Percentiles rank a stretch among this genome's conserved stretches.
These are phyloP conservation scores for Leccinum griseonigrum DNA, from an alignment of 1,284 basidiomycete species.

Conservation along the genomic window DNA sequence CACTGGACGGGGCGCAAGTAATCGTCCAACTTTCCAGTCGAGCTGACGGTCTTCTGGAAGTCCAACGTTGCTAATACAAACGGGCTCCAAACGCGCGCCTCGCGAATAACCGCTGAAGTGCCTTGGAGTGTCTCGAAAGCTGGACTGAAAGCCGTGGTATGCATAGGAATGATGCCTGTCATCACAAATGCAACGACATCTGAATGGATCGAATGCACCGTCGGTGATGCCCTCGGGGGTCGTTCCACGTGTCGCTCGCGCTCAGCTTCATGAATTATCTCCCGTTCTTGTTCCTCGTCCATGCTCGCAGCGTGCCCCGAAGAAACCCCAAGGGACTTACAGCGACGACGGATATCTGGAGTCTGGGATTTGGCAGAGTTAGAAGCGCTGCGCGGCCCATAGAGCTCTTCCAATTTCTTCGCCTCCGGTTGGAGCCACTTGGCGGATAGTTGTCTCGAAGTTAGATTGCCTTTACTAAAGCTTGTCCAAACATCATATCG, in stretches of 20 bases:
- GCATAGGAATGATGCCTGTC: conserved; percentile 18
- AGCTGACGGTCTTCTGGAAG: conserved; percentile 20
- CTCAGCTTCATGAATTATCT: conserved; percentile 45
- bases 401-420: conserved; percentile 37
- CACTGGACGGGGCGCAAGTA: conserved; percentile 46
- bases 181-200: conserved; percentile 25
- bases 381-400: conserved; percentile 16
- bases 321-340: neutral
- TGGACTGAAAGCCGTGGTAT: conserved; percentile 6
- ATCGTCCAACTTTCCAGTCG: conserved; percentile 17
- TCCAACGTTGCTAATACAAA: conserved; percentile 31
- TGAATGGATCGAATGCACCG: conserved; percentile 21
- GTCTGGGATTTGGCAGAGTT: conserved; percentile 13
- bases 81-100: conserved; percentile 21
- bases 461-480: conserved; percentile 10
- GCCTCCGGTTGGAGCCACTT: conserved; percentile 41
- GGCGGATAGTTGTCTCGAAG: conserved; percentile 13
- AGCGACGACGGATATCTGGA: neutral
- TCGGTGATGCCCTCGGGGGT: conserved; percentile 27
- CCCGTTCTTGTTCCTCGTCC: conserved; percentile 28
- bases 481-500: conserved; percentile 35
- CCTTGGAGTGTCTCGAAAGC: conserved; percentile 13
- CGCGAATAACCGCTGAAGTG: conserved; percentile 10
- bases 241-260: conserved; percentile 39
- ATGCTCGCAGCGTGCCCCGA: neutral